These are phyloP conservation scores for Cytospora leucostoma DNA, from an alignment of 2,329 filamentous ascomycete genomes.

Conservation along the genomic window DNA sequence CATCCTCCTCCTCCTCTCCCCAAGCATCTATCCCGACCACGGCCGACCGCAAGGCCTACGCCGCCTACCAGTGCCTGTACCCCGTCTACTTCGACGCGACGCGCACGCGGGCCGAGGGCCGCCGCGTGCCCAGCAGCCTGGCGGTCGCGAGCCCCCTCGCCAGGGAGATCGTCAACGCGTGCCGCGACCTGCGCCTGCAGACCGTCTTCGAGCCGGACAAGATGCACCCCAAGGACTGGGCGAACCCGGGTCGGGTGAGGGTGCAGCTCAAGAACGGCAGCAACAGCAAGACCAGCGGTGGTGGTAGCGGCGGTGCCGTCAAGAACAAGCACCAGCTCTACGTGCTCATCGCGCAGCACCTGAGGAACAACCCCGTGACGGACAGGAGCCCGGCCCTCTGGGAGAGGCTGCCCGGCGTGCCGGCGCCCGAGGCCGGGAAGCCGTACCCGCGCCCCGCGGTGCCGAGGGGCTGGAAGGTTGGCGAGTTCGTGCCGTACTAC, in stretches of 20 bases:
- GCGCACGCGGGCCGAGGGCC: conserved; percentile 74
- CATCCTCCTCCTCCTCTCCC: conserved; percentile 25
- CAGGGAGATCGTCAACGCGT: conserved; percentile 85
- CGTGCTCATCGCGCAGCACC: conserved; percentile 73
- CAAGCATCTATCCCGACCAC: conserved; percentile 39
- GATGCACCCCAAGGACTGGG: conserved; percentile 95
- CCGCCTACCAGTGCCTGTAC: conserved; percentile 86
- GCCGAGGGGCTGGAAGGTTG: conserved; percentile 90
- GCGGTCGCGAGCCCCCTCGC: conserved; percentile 86
- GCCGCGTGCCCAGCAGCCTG: conserved; percentile 70
- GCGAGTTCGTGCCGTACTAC: conserved; percentile 79
- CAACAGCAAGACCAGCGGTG: conserved; percentile 31
- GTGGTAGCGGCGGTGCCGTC: conserved; percentile 49
- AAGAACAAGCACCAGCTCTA: conserved; percentile 87
- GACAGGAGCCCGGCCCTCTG: conserved; percentile 67
- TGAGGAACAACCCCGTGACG: conserved; percentile 76
- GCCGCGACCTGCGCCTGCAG: conserved; percentile 67
- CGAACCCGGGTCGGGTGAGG: conserved; percentile 88
- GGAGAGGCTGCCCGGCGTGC: conserved; percentile 72
- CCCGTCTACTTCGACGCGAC: conserved; percentile 90
- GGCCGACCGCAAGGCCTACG: conserved; percentile 60
- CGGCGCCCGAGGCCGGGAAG: conserved; percentile 61
- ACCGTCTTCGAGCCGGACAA: conserved; percentile 89
- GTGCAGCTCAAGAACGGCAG: conserved; percentile 64
- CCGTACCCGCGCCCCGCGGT: conserved; percentile 72